Base-by-base conservation (phyloP, 2,329 filamentous ascomycete species). In the Aureobasidium sp. region DNA sequence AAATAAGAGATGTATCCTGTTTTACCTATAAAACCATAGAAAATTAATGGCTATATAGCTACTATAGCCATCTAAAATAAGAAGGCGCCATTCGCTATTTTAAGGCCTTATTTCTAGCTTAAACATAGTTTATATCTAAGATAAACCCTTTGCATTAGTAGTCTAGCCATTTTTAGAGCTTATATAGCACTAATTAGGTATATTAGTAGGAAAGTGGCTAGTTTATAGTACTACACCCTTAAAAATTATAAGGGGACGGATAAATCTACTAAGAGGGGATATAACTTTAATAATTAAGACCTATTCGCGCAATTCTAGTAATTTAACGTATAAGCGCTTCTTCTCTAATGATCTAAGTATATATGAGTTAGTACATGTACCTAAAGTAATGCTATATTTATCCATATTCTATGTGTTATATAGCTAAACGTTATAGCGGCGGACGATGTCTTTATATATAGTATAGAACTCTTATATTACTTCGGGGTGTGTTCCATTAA, bases 251-350 rank as follows among this genome's bases (percentile, higher is more conserved):
- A 60, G 56, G n/a, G 44, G 42, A n/a, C n/a, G 39, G 5, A 17
- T 49, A 60, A 60, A 22, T 37, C 44, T 9, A 40, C 31, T 11
- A 7, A 15, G 5, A 17, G 11, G 42, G 14, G 19, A 48, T 2
- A 49, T 17, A 27, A 49, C 45, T 9, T 49, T 14, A 19, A 49
- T 47, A 49, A 39, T 40, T 60, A 14, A 60, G 19, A 60, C 56
- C 56, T 8, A 60, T 49, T 60, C 12, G 31, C 44, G 17, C 3
- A 29, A 48, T 60, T 39, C 56, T 60, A 37, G 56, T 29, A 31
- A 60, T 60, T 60, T 60, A 14, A 60, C 17, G n/a, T 60, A 60
- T 48, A n/a, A 48, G 45, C 44, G 44, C 11, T 11, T 45, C n/a
- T 58, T 60, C 17, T 37, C 1, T 24, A 29, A 35, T 29, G 24